These are phyloP conservation scores for Mycena latifolia DNA, from an alignment of 768 basidiomycete species.

Conservation along the genomic window DNA sequence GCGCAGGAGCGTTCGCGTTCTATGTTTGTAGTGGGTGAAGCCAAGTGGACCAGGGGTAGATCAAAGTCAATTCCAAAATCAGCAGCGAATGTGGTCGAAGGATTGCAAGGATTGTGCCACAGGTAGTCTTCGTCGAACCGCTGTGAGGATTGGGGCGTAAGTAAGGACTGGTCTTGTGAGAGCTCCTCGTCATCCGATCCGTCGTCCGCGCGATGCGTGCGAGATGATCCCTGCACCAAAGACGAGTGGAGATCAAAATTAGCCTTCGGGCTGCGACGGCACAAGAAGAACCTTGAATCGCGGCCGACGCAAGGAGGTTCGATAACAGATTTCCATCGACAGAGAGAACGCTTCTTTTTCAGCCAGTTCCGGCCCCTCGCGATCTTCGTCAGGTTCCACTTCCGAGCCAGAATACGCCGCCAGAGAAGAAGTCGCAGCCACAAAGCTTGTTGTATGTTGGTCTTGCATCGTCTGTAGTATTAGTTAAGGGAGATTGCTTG, in stretches of 20 bases:
- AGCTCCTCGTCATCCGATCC: conserved; percentile 39
- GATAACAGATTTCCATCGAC: conserved; percentile 59
- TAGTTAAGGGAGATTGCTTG: conserved; percentile 2
- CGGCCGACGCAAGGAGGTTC: conserved; percentile 52
- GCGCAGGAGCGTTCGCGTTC: conserved; percentile 10
- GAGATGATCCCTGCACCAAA: conserved; percentile 27
- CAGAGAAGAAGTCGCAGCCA: conserved; percentile 44
- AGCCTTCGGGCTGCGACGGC: conserved; percentile 20
- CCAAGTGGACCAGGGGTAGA: conserved; percentile 10
- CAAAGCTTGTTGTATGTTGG: conserved; percentile 43
- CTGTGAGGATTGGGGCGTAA: conserved; percentile 33
- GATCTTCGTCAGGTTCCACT: conserved; percentile 28
- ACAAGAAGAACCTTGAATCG: conserved; percentile 59
- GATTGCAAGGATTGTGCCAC: conserved; percentile 15
- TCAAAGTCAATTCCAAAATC: conserved; percentile 24
- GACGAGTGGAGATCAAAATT: conserved; percentile 21
- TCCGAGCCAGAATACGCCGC: conserved; percentile 37
- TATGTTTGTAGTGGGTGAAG: conserved; percentile 20
- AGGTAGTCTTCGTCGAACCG: conserved; percentile 34
- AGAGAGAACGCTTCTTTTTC: conserved; percentile 54
- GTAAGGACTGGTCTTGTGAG: conserved; percentile 32
- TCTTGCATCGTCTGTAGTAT: conserved; percentile 42
- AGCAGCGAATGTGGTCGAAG: neutral
- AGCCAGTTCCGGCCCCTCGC: conserved; percentile 36
- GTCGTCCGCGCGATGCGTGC: conserved; percentile 6